These are phyloP conservation scores for Thielaviopsis euricoi DNA, from an alignment of 2,329 filamentous ascomycete genomes.

Conservation along the genomic window DNA sequence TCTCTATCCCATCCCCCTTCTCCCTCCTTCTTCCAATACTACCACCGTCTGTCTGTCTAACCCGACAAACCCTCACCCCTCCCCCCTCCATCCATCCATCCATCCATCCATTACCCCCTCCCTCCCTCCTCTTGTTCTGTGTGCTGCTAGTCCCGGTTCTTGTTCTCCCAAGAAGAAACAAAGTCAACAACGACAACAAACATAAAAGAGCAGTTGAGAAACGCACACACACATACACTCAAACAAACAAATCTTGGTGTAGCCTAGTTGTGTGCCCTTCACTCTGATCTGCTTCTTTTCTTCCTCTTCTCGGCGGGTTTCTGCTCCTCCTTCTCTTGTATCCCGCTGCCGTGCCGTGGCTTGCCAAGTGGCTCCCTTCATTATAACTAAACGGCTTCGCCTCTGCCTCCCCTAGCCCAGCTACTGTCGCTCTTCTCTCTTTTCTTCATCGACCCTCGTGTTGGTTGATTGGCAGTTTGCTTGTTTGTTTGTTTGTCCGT, in stretches of 20 bases:
- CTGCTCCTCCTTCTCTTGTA: not conserved
- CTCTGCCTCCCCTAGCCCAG: slow-evolving; percentile 1
- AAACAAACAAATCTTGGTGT: slow-evolving; percentile 1
- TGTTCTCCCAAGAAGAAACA: slow-evolving; percentile 2
- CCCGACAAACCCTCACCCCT: not conserved
- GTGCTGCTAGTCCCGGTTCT: not conserved
- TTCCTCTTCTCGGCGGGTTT: not conserved
- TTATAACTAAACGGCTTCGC: slow-evolving; percentile 1
- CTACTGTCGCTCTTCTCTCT: slow-evolving; percentile 8
- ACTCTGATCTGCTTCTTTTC: not conserved
- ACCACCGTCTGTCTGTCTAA: not conserved
- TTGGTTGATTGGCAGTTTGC: not conserved
- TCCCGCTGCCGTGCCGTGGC: slow-evolving; percentile 2
- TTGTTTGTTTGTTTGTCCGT: slow-evolving; percentile 12
- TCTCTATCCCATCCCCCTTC: not conserved
- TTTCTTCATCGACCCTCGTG: slow-evolving; percentile 3
- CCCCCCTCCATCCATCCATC: not conserved
- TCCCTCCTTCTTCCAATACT: not conserved
- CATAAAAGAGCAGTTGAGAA: too few species aligned
- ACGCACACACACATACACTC: too few species aligned
- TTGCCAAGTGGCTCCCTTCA: slow-evolving; percentile 6
- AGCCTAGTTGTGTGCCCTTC: not conserved
- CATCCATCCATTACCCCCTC: too few species aligned
- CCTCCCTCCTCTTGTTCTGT: not conserved
- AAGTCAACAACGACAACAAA: not conserved